Evolutionary conservation across 208 protist species (phyloP).

Genomic region (Phytomonas sp.): DNA sequence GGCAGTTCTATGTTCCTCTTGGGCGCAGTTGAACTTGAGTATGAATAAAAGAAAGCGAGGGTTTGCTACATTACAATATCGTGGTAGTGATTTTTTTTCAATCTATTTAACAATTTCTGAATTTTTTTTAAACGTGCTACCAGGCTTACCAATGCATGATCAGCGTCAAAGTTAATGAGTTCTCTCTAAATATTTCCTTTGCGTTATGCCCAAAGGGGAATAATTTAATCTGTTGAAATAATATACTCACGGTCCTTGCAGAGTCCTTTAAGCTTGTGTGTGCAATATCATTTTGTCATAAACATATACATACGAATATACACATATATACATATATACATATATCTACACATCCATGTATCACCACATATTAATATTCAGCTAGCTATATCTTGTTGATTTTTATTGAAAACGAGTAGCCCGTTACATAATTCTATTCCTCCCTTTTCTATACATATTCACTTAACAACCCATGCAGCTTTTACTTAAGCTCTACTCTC

Average conservation of each 20-base stretch:
- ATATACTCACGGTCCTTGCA: neutral
- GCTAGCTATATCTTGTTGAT: neutral
- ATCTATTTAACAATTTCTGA: no score
- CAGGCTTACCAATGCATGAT: neutral
- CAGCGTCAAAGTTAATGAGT: neutral
- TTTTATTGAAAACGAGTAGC: neutral
- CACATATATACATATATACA: neutral
- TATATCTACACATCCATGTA: no score
- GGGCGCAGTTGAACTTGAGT: no score
- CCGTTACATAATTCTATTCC: neutral
- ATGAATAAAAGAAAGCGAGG: no score
- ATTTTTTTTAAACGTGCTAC: neutral
- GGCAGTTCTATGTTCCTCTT: no score
- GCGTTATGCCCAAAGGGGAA: neutral
- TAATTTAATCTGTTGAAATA: neutral
- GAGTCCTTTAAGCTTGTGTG: neutral
- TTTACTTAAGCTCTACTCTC: neutral
- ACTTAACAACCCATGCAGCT: neutral
- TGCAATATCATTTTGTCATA: neutral
- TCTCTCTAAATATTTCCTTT: neutral
- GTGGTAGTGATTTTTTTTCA: no score
- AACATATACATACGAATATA: slow-evolving; percentile 4
- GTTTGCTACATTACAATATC: no score
- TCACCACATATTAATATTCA: no score
- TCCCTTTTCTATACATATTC: neutral